Percentiles rank a stretch among this genome's conserved stretches.
phyloP scores from a whole-genome alignment of 2,329 filamentous ascomycete species.

The Canariomyces notabilis region DNA sequence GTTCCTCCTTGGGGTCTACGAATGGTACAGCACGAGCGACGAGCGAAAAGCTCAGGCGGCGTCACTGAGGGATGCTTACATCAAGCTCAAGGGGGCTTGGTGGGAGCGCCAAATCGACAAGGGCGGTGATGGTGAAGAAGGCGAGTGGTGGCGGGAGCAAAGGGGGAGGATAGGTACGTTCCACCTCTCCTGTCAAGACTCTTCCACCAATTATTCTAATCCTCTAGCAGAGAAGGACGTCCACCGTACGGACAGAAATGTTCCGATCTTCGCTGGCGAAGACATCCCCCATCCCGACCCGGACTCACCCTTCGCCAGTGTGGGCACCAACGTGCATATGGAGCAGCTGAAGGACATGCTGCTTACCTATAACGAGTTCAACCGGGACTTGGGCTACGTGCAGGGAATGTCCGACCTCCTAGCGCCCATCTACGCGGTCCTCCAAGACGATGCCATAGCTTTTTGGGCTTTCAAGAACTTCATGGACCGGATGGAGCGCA shows the following conservation, averaged over 20 bases:
- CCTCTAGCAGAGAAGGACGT: constrained; percentile 83
- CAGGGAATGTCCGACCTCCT: constrained; percentile 98
- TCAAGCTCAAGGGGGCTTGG: constrained; percentile 89
- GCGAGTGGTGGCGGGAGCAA: constrained; percentile 97
- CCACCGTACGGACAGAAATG: constrained; percentile 89
- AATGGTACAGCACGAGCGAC: constrained; percentile 85
- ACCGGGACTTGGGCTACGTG: constrained; percentile 90
- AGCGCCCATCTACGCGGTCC: constrained; percentile 91
- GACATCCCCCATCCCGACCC: constrained; percentile 96
- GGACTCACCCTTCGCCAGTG: constrained; percentile 86
- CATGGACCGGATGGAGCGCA: constrained; percentile 97
- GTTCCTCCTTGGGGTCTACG: constrained; percentile 84
- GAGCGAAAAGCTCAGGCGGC: constrained; percentile 80
- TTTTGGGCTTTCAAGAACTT: constrained; percentile 97
- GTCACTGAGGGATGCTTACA: constrained; percentile 85
- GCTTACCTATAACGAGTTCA: constrained; percentile 97
- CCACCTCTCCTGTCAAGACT: not conserved
- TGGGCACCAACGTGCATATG: constrained; percentile 92
- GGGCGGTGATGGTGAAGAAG: constrained; percentile 70
- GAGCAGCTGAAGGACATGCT: constrained; percentile 99
- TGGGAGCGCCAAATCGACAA: constrained; percentile 90
- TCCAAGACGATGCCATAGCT: constrained; percentile 93
- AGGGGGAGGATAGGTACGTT: constrained; percentile 81
- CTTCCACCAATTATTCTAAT: constrained; percentile 18
- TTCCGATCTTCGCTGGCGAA: constrained; percentile 93